Percentiles rank a stretch among this genome's conserved stretches.
phyloP scores from a whole-genome alignment of 148 eudicot species.

The Diospyros lotus region DNA sequence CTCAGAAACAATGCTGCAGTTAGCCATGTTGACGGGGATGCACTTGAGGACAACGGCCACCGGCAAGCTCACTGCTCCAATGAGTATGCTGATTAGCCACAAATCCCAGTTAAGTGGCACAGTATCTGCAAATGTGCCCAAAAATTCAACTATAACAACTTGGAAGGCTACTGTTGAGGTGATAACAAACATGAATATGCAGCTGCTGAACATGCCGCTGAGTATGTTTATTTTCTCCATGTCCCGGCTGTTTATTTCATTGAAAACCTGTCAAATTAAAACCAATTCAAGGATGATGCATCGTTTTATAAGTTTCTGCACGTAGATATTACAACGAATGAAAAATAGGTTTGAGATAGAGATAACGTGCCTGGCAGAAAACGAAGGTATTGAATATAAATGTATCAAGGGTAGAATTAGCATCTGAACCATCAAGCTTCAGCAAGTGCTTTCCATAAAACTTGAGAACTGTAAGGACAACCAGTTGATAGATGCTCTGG shows the following conservation, averaged over 20 bases:
- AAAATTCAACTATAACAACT: slow-evolving; percentile 58
- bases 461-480: slow-evolving; percentile 40
- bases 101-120: slow-evolving; percentile 48
- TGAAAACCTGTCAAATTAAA: slow-evolving; percentile 49
- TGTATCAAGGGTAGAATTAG: slow-evolving; percentile 51
- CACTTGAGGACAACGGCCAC: slow-evolving; percentile 56
- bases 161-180: slow-evolving; percentile 55
- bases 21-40: slow-evolving; percentile 37
- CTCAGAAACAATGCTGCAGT: slow-evolving; percentile 5
- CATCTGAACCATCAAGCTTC: slow-evolving; percentile 42
- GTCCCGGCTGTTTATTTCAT: slow-evolving; percentile 81
- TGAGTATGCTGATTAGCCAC: slow-evolving; percentile 49
- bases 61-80: slow-evolving; percentile 53
- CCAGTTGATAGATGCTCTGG: slow-evolving; percentile 63
- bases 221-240: slow-evolving; percentile 78
- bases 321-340: not conserved
- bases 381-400: slow-evolving; percentile 84
- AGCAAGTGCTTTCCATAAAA: slow-evolving; percentile 48
- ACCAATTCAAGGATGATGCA: too few relatives aligned
- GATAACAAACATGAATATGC: slow-evolving; percentile 57
- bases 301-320: too few relatives aligned
- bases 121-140: slow-evolving; percentile 68
- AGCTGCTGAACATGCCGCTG: slow-evolving; percentile 55
- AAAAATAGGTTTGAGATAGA: not conserved
- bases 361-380: slow-evolving; percentile 64